phyloP scores from a whole-genome alignment of 2,329 filamentous ascomycete genomes.

The Ophiostoma tasmaniense region DNA sequence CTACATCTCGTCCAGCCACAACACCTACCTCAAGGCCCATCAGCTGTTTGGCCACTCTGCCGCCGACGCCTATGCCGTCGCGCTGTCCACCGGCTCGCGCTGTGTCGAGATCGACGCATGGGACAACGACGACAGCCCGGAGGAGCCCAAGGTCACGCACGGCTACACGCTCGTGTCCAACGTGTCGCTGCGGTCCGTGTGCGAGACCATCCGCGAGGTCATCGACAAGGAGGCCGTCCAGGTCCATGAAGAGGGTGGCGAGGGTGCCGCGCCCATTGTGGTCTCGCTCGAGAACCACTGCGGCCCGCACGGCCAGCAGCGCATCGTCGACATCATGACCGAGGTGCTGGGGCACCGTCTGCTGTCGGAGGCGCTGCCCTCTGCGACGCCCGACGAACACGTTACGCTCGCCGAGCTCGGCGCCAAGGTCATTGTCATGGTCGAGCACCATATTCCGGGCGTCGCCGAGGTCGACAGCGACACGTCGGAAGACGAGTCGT shows the following conservation, averaged over 20 bases:
- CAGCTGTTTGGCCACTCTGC: slow-evolving; percentile 3
- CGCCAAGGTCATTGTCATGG: slow-evolving; percentile 3
- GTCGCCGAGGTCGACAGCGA: not conserved
- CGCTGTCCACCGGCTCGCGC: slow-evolving; percentile 2
- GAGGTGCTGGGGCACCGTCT: not conserved
- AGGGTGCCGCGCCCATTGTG: not conserved
- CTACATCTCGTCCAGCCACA: not conserved
- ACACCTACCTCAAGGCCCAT: slow-evolving; percentile 1
- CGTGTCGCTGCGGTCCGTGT: not conserved
- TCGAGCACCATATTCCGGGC: not conserved
- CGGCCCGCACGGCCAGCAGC: slow-evolving; percentile 1
- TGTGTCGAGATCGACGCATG: slow-evolving; percentile 2
- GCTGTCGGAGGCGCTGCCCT: not conserved
- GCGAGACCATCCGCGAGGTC: slow-evolving; percentile 1
- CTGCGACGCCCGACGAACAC: not conserved
- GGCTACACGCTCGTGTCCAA: slow-evolving; percentile 5
- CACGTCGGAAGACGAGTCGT: not conserved
- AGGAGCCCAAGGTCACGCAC: not conserved
- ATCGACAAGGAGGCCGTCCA: not conserved
- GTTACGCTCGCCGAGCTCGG: slow-evolving; percentile 1
- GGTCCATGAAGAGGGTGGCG: not conserved
- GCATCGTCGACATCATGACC: slow-evolving; percentile 7
- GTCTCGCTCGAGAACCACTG: slow-evolving; percentile 3
- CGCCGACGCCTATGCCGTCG: slow-evolving; percentile 2
- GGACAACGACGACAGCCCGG: slow-evolving; percentile 1